Base-by-base conservation (phyloP, 495 filamentous ascomycete species). In the Penicillium goetzii region DNA sequence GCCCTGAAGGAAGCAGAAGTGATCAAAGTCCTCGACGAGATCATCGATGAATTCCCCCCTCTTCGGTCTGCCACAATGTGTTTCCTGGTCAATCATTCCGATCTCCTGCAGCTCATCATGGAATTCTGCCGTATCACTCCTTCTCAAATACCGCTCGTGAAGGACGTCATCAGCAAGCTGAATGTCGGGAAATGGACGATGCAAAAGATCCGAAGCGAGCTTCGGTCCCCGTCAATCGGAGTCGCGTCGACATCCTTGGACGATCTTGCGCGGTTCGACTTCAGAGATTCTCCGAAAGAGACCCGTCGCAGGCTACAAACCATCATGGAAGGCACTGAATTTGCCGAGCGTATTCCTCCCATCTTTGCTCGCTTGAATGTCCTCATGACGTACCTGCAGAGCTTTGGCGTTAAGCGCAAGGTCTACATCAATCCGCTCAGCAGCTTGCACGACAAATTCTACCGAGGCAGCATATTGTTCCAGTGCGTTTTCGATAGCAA, bases 401-500 rank as follows among this genome's bases (percentile, higher is more conserved):
- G 85, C 23, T 89, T 96, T 59, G 85, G 86, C 14, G 83, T 98
- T 4, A 81, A 85, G 53, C 85, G 86, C 40, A 96, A 94, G 68
- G 81, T 96, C 26, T 97, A 92, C 69, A 80, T 99, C 65, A 90
- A 85, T 61, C 93, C 93, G 6, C 83, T 99, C 14, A 90, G 89
- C 65, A 96, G 90, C 70, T 84, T 94, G 67, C 97, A 97, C 72
- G 93, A 97, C 68, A 90, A 90, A 51, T 97, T 98, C 75, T 99
- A 95, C 76, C 81, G 85, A 40, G 92, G 91, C 10, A 92, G 93
- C 38, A 81, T 98, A 23, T 78, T 98, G 28, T 99, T 99, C 72
- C 89, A 96, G 64, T 98, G 93, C 64, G 74, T 97, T 1, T 93
- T 92, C 66, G 96, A 98, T 75, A 89, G 83, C 59, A 97, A 94